phyloP scores from a whole-genome alignment of 306 rosid species.

The Clitoria ternatea region DNA sequence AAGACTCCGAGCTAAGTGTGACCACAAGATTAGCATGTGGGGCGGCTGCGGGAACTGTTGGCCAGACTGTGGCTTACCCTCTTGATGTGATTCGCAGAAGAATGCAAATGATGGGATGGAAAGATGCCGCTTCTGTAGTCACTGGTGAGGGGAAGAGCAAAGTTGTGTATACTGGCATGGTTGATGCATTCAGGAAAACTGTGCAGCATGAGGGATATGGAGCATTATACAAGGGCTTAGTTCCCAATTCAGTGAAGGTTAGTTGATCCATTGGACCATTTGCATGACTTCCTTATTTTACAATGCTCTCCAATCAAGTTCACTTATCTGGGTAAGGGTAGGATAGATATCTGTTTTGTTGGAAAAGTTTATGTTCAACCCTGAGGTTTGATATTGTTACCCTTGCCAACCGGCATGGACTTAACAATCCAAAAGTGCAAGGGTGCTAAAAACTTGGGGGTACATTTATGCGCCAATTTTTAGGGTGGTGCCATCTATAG shows the following conservation, averaged over 20 bases:
- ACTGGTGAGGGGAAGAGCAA: slow-evolving; percentile 70
- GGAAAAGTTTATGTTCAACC: too few relatives aligned
- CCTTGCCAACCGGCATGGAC: not conserved
- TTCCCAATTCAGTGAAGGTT: slow-evolving; percentile 89
- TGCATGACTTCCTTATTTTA: not conserved
- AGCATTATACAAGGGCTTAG: slow-evolving; percentile 92
- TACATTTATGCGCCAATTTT: not conserved
- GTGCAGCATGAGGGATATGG: slow-evolving; percentile 82
- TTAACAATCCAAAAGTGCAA: too few relatives aligned
- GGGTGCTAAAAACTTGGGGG: too few relatives aligned
- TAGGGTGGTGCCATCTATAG: too few relatives aligned
- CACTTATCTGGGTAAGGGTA: not conserved
- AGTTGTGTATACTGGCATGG: slow-evolving; percentile 77
- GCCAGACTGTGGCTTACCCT: slow-evolving; percentile 94
- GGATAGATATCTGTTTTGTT: too few relatives aligned
- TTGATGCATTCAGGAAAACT: slow-evolving; percentile 89
- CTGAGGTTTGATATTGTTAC: too few relatives aligned
- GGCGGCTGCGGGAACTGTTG: slow-evolving; percentile 91
- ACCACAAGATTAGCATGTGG: slow-evolving; percentile 83
- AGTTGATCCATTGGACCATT: slow-evolving; percentile 8
- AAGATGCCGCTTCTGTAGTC: slow-evolving; percentile 70
- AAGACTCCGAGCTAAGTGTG: slow-evolving; percentile 78
- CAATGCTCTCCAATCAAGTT: not conserved
- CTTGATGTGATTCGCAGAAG: slow-evolving; percentile 96
- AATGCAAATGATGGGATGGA: slow-evolving; percentile 99